Conservation (phyloP, 176 grass and related monocot species). For the Canna indica region DNA sequence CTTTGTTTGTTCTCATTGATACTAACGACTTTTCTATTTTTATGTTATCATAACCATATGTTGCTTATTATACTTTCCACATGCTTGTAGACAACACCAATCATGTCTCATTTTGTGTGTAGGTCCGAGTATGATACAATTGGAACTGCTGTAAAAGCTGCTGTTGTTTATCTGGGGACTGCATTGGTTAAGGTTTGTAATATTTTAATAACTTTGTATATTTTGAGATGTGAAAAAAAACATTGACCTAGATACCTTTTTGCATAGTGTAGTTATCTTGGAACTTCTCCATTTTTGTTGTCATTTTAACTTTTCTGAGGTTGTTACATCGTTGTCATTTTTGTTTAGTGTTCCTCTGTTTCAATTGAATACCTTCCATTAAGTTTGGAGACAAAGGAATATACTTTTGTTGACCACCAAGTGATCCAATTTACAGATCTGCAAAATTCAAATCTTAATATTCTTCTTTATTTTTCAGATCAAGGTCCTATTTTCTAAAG, state of each 20-base stretch:
- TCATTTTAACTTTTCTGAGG: neutral
- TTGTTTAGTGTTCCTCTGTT: neutral
- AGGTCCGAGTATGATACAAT: slow-evolving; percentile 98
- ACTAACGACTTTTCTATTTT: neutral
- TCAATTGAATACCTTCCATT: neutral
- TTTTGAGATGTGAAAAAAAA: neutral
- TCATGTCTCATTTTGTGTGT: neutral
- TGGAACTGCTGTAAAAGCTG: slow-evolving; percentile 84
- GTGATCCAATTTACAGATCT: neutral
- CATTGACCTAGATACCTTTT: neutral
- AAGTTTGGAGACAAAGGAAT: neutral
- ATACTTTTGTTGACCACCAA: neutral
- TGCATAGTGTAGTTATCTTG: neutral
- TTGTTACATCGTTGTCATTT: neutral
- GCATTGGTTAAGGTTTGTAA: slow-evolving; percentile 80
- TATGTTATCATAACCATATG: neutral
- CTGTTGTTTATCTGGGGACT: slow-evolving; percentile 80
- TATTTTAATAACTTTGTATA: neutral
- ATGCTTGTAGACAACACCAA: neutral
- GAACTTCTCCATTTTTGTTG: neutral
- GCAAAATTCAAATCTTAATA: neutral
- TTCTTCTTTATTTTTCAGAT: neutral
- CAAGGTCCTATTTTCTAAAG: no score
- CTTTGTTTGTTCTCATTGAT: neutral
- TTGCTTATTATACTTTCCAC: neutral